Evolutionary conservation across 1,284 basidiomycete genomes (phyloP).

Genomic region (Ustilago vetiveriae): DNA sequence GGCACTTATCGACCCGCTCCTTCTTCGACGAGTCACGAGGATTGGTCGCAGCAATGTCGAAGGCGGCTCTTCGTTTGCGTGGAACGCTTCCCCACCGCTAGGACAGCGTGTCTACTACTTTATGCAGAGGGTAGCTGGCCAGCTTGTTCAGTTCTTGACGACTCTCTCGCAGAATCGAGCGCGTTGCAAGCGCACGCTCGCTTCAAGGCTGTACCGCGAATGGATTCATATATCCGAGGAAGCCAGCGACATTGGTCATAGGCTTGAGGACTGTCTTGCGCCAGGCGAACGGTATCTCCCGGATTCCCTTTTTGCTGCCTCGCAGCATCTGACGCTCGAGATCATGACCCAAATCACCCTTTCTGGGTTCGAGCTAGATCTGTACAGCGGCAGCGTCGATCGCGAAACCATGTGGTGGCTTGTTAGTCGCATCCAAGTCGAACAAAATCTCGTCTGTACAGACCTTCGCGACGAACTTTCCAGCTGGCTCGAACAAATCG

Average conservation of each 20-base stretch:
- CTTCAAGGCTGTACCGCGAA: conserved; percentile 36
- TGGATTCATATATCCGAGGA: conserved; percentile 47
- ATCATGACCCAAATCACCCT: conserved; percentile 76
- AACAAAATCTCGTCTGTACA: conserved; percentile 33
- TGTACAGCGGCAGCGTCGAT: conserved; percentile 72
- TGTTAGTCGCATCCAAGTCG: conserved; percentile 36
- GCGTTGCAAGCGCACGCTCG: conserved; percentile 44
- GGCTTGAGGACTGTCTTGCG: conserved; percentile 19
- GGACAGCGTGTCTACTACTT: conserved; percentile 43
- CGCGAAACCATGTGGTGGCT: conserved; percentile 46
- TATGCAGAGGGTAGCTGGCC: conserved; percentile 33
- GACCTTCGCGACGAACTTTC: conserved; percentile 35
- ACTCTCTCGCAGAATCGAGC: conserved; percentile 53
- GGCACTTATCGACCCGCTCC: conserved; percentile 38
- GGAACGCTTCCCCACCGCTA: conserved; percentile 30
- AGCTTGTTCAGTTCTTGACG: conserved; percentile 47
- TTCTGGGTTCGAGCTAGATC: conserved; percentile 79
- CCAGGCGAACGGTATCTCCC: conserved; percentile 29
- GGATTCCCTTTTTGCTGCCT: conserved; percentile 68
- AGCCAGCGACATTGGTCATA: conserved; percentile 29
- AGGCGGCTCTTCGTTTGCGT: conserved; percentile 21
- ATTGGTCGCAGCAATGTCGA: conserved; percentile 34
- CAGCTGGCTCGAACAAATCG: conserved; percentile 7
- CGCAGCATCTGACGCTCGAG: conserved; percentile 73
- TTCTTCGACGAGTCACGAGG: conserved; percentile 26